A percentile compares a stretch with the other conserved stretches of the same genome.
phyloP scores from a whole-genome alignment of 2,329 filamentous ascomycete genomes.

The Cladosporium austrohemisphaericum region DNA sequence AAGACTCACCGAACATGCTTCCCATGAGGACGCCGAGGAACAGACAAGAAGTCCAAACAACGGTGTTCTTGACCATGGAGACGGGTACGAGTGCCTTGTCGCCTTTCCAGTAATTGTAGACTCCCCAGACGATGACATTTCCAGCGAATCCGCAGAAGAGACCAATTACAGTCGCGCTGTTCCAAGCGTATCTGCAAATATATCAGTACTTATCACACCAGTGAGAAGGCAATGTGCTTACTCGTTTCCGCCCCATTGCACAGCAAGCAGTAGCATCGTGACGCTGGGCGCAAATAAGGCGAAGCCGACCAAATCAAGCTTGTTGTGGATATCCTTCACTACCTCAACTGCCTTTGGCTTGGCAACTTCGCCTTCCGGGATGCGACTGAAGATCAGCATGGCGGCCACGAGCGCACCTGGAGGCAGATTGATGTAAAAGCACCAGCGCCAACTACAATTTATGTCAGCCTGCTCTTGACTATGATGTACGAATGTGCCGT shows the following conservation, averaged over 20 bases:
- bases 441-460: conserved; percentile 15
- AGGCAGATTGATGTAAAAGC: conserved; percentile 45
- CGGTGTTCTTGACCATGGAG: conserved; percentile 30
- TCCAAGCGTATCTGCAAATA: conserved; percentile 29
- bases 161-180: conserved; percentile 33
- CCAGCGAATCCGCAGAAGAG: conserved; percentile 33
- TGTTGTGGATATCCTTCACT: conserved; percentile 27
- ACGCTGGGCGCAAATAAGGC: conserved; percentile 33
- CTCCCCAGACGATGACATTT: conserved; percentile 31
- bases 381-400: conserved; percentile 30
- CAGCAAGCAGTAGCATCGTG: conserved; percentile 36
- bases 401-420: conserved; percentile 38
- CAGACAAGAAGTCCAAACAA: conserved; percentile 38
- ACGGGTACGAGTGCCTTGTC: conserved; percentile 39
- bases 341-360: conserved; percentile 22
- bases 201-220: neutral
- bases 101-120: conserved; percentile 36
- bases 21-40: conserved; percentile 29
- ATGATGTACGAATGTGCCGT: neutral
- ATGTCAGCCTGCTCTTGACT: conserved; percentile 24
- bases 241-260: conserved; percentile 36
- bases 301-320: conserved; percentile 39
- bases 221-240: conserved; percentile 15
- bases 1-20: conserved; percentile 33
- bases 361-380: conserved; percentile 28